These are phyloP conservation scores for Sisymbrium altissimum DNA, from an alignment of 345 rosid species.

Conservation along the genomic window DNA sequence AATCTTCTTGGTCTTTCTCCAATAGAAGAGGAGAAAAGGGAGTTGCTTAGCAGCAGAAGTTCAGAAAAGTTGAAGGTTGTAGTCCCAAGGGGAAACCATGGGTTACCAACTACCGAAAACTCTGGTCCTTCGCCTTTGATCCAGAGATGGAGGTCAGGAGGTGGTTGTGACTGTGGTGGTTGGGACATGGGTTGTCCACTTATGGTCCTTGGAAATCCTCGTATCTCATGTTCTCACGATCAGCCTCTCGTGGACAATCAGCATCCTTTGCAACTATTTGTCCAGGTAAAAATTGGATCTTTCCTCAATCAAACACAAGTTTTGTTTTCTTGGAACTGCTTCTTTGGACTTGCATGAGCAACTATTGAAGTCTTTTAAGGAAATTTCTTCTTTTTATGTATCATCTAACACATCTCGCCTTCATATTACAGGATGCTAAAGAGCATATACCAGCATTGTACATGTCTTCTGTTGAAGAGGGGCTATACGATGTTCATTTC, in stretches of 20 bases:
- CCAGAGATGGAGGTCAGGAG: conserved; percentile 88
- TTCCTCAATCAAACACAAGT: background rate
- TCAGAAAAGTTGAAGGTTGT: conserved; percentile 53
- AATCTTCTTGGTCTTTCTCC: conserved; percentile 37
- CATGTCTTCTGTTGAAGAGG: conserved; percentile 60
- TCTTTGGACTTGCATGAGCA: background rate
- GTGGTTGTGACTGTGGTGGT: conserved; percentile 99
- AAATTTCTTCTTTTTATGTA: background rate
- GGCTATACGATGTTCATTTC: conserved; percentile 65
- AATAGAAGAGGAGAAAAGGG: conserved; percentile 39
- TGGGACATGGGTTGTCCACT: conserved; percentile 99
- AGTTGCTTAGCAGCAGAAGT: conserved; percentile 13
- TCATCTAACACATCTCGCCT: background rate
- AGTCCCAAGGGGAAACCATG: conserved; percentile 77
- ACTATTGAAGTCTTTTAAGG: background rate
- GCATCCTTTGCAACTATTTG: conserved; percentile 61
- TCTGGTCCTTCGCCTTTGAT: conserved; percentile 69
- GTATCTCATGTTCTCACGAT: conserved; percentile 44
- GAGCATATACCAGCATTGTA: conserved; percentile 67
- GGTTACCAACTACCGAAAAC: conserved; percentile 55
- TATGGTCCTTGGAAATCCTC: conserved; percentile 60
- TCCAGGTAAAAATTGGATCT: conserved; percentile 51
- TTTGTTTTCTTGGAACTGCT: background rate
- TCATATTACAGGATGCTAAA: conserved; percentile 60
- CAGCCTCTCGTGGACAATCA: conserved; percentile 51